Evolutionary conservation across 495 filamentous ascomycete genomes (phyloP), one percentile per base, ranked within the genome.

Genomic region (Penicillium coffeae): DNA sequence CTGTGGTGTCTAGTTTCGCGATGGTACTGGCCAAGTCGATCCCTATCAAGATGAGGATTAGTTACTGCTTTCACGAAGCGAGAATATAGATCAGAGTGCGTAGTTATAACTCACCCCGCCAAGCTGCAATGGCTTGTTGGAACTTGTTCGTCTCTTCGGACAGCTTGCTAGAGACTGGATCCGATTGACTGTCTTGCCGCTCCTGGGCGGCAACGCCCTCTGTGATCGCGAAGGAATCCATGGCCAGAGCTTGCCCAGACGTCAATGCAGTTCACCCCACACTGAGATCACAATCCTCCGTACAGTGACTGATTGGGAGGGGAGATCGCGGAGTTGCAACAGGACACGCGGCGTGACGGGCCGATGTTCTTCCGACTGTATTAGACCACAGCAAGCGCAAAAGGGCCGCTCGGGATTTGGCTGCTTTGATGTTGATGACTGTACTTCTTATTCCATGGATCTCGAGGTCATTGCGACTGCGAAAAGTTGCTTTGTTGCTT

Each of bases 51-150:
- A 30, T 30, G 4, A 10, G 10, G 10, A 10, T 30, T 30, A 30
- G 25, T 30, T 5, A n/a, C n/a, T 30, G 10, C 25, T 10, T 30
- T 10, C 10, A 30, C 25, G 25, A 10, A 30, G 10, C 4, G 10
- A 30, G 10, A 30, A 30, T 5, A 30, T 4, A 4, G 5, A 4
- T 30, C 25, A 4, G 25, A 30, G 10, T 5, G 5, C 10, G 10
- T 30, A 5, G 10, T 30, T 30, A 13, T 21, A 15, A 21, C 32
- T 48, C 80, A 97, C 92, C 90, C 80, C 91, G 86, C 93, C 93
- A 99, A 62, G 91, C 86, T 41, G 90, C 87, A 54, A 99, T 92
- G 55, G 93, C 93, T 52, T 81, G 85, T 68, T 96, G 92, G 68
- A 97, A 97, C 68, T 93, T 94, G 75, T 92, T 94, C 48, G 83